Evolutionary conservation across 345 rosid species (phyloP).

Genomic region (Populus pruinosa): DNA sequence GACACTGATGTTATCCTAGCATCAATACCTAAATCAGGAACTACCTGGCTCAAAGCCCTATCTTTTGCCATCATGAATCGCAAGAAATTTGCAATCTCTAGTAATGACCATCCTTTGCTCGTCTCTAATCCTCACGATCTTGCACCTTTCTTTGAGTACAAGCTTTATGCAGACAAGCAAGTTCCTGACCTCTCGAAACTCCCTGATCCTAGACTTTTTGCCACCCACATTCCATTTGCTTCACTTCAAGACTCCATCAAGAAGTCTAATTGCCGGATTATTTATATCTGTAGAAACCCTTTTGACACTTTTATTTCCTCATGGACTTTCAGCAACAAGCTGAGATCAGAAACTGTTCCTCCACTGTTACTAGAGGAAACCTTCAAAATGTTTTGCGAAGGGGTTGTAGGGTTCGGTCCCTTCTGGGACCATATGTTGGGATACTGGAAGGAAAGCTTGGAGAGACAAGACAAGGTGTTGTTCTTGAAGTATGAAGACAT

Average conservation of each 20-base stretch:
- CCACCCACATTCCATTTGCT: slow-evolving; percentile 19
- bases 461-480: slow-evolving; percentile 22
- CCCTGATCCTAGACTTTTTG: slow-evolving; percentile 18
- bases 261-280: slow-evolving; percentile 8
- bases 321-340: slow-evolving; percentile 21
- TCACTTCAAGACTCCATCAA: slow-evolving; percentile 13
- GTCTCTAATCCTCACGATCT: slow-evolving; percentile 41
- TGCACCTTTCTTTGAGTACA: slow-evolving; percentile 40
- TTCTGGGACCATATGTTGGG: slow-evolving; percentile 39
- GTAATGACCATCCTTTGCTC: slow-evolving; percentile 25
- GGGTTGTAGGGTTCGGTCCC: slow-evolving; percentile 31
- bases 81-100: neutral
- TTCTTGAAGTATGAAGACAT: slow-evolving; percentile 38
- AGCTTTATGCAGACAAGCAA: slow-evolving; percentile 12
- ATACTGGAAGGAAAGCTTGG: slow-evolving; percentile 34
- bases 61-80: slow-evolving; percentile 31
- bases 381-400: slow-evolving; percentile 34
- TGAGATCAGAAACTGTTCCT: slow-evolving; percentile 14
- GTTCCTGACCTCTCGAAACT: slow-evolving; percentile 11
- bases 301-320: slow-evolving; percentile 24
- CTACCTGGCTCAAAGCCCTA: slow-evolving; percentile 47
- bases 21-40: slow-evolving; percentile 43
- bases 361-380: slow-evolving; percentile 26
- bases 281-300: slow-evolving; percentile 29
- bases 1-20: slow-evolving; percentile 31